A percentile compares a stretch with the other conserved stretches of the same genome.
These are phyloP conservation scores for Cutaneotrichosporon spelunceum DNA, from an alignment of 1,284 basidiomycete species.

Conservation along the genomic window DNA sequence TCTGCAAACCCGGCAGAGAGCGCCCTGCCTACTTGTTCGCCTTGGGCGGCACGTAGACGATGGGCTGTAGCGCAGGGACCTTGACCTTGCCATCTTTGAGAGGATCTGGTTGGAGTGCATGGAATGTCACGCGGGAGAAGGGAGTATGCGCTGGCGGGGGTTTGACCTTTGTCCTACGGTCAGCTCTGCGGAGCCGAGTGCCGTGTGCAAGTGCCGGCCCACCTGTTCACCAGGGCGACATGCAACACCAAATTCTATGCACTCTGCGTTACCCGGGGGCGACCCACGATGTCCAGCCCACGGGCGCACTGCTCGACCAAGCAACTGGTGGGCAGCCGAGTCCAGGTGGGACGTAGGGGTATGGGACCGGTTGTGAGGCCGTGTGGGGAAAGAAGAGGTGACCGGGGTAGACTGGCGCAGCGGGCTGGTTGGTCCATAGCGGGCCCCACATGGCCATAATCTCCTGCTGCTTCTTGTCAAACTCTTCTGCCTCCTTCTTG, in stretches of 20 bases:
- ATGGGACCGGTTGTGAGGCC: neutral
- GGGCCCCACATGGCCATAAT: conserved; percentile 18
- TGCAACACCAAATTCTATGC: neutral
- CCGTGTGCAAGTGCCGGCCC: neutral
- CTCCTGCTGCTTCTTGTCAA: conserved; percentile 9
- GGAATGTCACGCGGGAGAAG: conserved; percentile 1
- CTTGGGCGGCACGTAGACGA: neutral
- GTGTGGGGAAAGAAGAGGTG: conserved; percentile 4
- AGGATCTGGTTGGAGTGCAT: conserved; percentile 2
- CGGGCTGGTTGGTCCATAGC: conserved; percentile 18
- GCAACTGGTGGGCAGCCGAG: neutral
- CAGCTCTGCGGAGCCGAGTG: neutral
- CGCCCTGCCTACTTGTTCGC: neutral
- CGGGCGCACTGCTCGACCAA: conserved; percentile 10
- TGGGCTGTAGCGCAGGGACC: neutral
- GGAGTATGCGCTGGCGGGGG: neutral
- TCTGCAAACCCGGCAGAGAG: neutral
- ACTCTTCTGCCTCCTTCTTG: conserved; percentile 13
- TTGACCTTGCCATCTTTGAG: neutral
- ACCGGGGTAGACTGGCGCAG: neutral
- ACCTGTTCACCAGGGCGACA: conserved; percentile 4
- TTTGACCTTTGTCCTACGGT: neutral
- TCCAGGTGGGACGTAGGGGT: conserved; percentile 10
- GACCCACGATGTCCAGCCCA: conserved; percentile 18
- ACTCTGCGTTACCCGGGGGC: neutral